phyloP scores from a whole-genome alignment of 768 basidiomycete genomes.

The Amanita polypyramis region DNA sequence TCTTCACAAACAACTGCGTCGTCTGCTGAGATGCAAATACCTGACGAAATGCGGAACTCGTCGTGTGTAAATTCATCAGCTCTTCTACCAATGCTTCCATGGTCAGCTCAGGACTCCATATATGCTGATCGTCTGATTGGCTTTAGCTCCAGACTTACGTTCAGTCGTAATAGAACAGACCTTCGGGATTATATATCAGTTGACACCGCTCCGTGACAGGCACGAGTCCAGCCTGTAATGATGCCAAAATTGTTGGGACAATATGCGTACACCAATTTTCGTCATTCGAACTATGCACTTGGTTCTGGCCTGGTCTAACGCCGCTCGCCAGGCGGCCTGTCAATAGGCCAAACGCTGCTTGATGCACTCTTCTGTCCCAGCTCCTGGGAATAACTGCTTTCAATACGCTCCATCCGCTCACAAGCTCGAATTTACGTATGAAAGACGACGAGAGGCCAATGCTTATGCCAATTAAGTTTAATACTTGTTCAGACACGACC shows the following conservation, averaged over 20 bases:
- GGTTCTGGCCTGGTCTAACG: neutral
- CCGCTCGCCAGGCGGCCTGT: slow-evolving; percentile 29
- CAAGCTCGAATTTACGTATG: slow-evolving; percentile 71
- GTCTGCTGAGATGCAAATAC: slow-evolving; percentile 64
- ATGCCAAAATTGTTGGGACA: slow-evolving; percentile 59
- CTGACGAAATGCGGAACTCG: slow-evolving; percentile 56
- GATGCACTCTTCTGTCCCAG: slow-evolving; percentile 64
- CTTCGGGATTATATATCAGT: slow-evolving; percentile 19
- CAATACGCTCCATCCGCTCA: slow-evolving; percentile 75
- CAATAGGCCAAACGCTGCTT: slow-evolving; percentile 59
- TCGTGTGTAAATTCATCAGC: slow-evolving; percentile 57
- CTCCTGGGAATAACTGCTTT: slow-evolving; percentile 53
- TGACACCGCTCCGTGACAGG: slow-evolving; percentile 21
- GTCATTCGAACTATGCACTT: slow-evolving; percentile 16
- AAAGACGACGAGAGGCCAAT: slow-evolving; percentile 51
- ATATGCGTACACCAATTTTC: slow-evolving; percentile 56
- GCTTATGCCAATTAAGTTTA: slow-evolving; percentile 48
- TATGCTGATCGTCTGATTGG: slow-evolving; percentile 8
- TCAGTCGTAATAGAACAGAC: neutral
- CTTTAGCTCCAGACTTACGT: neutral
- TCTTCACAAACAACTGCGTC: slow-evolving; percentile 56
- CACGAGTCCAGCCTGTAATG: slow-evolving; percentile 49
- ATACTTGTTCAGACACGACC: slow-evolving; percentile 44
- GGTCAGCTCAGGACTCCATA: slow-evolving; percentile 19
- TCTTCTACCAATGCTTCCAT: slow-evolving; percentile 61